Conservation (phyloP, 345 rosid species). For the Hypericum perforatum region DNA sequence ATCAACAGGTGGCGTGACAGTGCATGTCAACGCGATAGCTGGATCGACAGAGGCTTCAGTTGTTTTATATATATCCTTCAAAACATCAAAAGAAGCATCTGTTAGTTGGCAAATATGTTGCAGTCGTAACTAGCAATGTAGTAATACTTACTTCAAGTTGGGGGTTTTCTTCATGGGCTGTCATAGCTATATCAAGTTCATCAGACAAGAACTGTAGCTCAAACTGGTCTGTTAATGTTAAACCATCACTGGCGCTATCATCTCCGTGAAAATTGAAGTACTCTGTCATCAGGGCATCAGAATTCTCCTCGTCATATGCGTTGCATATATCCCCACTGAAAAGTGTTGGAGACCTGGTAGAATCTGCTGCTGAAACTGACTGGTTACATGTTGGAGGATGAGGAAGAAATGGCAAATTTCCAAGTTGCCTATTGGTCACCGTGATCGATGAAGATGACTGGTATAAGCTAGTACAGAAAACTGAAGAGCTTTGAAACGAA, state of each 20-base stretch:
- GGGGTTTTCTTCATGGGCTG: conserved; percentile 72
- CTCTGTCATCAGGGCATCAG: conserved; percentile 44
- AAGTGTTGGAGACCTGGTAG: conserved; percentile 42
- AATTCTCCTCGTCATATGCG: conserved; percentile 32
- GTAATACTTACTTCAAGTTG: conserved; percentile 58
- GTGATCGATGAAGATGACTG: conserved; percentile 67
- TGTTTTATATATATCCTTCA: conserved; percentile 63
- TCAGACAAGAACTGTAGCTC: conserved; percentile 75
- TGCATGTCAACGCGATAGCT: conserved; percentile 22
- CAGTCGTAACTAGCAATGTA: too few species aligned
- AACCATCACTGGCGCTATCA: conserved; percentile 31
- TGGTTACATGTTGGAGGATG: conserved; percentile 44
- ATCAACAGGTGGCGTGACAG: conserved; percentile 28
- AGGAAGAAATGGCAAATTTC: conserved; percentile 80
- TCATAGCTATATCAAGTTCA: conserved; percentile 69
- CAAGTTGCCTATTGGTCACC: conserved; percentile 43
- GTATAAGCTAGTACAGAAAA: conserved; percentile 71
- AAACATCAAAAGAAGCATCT: conserved; percentile 18
- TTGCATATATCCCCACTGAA: conserved; percentile 41
- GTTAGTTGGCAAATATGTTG: conserved; percentile 8
- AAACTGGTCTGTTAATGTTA: conserved; percentile 47
- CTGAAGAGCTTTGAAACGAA: conserved; percentile 59
- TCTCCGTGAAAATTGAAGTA: conserved; percentile 43
- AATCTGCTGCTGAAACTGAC: conserved; percentile 41
- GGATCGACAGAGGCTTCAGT: conserved; percentile 32